Conservation (phyloP, 345 rosid genomes). For the Microthlaspi erraticum region DNA sequence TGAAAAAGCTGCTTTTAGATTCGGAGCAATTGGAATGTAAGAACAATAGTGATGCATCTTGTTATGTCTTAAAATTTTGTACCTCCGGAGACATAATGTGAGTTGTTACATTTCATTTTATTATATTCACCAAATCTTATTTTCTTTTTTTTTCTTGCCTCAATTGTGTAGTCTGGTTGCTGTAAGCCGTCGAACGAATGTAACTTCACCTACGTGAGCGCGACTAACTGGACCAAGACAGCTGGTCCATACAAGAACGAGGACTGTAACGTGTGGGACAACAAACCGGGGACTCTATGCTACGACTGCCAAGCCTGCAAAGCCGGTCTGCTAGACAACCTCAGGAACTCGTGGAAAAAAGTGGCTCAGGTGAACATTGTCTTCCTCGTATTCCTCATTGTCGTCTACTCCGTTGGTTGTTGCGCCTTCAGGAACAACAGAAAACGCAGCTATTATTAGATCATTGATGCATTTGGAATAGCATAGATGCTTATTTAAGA, state of each 20-base stretch:
- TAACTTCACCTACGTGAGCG: constrained; percentile 60
- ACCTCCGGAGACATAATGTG: background rate
- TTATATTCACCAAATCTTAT: background rate
- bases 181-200: constrained; percentile 92
- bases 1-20: constrained; percentile 25
- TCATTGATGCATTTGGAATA: background rate
- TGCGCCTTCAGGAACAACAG: constrained; percentile 97
- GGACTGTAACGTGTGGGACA: constrained; percentile 73
- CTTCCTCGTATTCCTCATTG: constrained; percentile 80
- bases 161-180: constrained; percentile 86
- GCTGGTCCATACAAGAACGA: constrained; percentile 46
- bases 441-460: constrained; percentile 49
- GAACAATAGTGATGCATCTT: background rate
- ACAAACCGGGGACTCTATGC: constrained; percentile 55
- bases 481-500: background rate
- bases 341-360: constrained; percentile 91
- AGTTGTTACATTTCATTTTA: background rate
- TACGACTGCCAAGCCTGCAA: constrained; percentile 88
- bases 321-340: constrained; percentile 86
- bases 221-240: constrained; percentile 64
- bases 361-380: constrained; percentile 80
- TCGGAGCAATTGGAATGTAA: background rate
- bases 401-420: constrained; percentile 91
- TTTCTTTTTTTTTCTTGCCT: background rate
- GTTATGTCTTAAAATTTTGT: constrained; percentile 18